Conservation (phyloP, 2,329 filamentous ascomycete species). For the Metarhizium robertsii region DNA sequence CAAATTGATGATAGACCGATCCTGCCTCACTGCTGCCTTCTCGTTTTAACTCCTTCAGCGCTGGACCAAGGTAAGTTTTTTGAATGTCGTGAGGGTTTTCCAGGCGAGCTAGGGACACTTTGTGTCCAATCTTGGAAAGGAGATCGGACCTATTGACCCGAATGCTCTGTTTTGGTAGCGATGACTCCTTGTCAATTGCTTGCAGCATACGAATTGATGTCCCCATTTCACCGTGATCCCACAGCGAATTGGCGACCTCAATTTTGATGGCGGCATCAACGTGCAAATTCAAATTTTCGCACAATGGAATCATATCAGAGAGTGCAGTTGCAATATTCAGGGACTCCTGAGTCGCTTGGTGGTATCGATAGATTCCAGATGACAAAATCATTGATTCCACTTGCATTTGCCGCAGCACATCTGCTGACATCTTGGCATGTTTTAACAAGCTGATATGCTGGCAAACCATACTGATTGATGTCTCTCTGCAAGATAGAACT, state of each 20-base stretch:
- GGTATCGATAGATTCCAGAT: constrained; percentile 66
- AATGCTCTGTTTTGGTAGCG: constrained; percentile 60
- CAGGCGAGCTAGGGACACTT: constrained; percentile 79
- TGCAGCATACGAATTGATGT: constrained; percentile 86
- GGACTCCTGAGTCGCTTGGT: constrained; percentile 77
- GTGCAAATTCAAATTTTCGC: constrained; percentile 60
- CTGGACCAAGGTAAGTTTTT: constrained; percentile 73
- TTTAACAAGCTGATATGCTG: constrained; percentile 56
- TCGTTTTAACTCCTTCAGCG: constrained; percentile 70
- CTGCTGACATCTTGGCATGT: constrained; percentile 49
- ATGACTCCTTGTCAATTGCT: constrained; percentile 50
- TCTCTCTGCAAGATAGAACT: constrained; percentile 74
- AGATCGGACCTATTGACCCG: constrained; percentile 67
- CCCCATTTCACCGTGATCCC: constrained; percentile 87
- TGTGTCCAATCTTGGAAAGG: constrained; percentile 78
- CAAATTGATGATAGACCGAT: constrained; percentile 89
- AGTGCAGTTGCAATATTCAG: constrained; percentile 77
- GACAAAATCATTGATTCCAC: constrained; percentile 68
- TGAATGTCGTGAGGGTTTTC: constrained; percentile 90
- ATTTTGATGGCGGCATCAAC: constrained; percentile 70
- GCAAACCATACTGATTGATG: constrained; percentile 70
- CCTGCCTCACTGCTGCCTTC: constrained; percentile 63
- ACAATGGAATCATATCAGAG: constrained; percentile 64
- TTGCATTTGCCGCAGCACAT: constrained; percentile 61
- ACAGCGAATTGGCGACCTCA: constrained; percentile 82